phyloP scores from a whole-genome alignment of 192 early-diverging fungal genomes.

The Mortierella alpina region DNA sequence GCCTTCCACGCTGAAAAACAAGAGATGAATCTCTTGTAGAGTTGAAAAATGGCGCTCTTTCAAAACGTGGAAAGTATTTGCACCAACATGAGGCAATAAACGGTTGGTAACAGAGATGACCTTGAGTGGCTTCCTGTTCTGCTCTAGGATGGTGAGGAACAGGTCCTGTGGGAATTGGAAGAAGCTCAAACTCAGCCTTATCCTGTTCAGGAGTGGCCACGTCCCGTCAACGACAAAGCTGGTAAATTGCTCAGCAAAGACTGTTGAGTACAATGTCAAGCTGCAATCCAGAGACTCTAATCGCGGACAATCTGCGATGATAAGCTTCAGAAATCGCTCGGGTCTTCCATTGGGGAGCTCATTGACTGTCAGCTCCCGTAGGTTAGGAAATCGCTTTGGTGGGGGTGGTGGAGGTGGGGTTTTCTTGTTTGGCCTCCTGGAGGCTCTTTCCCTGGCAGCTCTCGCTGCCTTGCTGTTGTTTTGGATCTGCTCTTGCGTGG shows the following conservation, averaged over 20 bases:
- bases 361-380: neutral
- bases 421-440: neutral
- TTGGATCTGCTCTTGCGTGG: neutral
- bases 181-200: neutral
- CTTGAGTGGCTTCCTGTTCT: neutral
- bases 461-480: too few relatives aligned
- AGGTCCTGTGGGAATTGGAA: neutral
- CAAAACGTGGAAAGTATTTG: neutral
- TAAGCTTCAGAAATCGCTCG: neutral
- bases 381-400: neutral
- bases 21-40: neutral
- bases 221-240: neutral
- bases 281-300: neutral
- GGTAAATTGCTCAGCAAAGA: neutral
- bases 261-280: neutral
- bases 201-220: conserved; percentile 10
- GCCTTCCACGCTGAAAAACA: too few relatives aligned
- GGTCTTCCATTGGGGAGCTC: neutral
- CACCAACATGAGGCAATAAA: neutral
- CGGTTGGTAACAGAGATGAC: too few relatives aligned
- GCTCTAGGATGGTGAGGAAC: neutral
- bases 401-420: neutral
- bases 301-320: neutral
- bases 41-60: conserved; percentile 10
- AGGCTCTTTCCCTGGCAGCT: neutral